phyloP scores from a whole-genome alignment of 768 basidiomycete genomes.

The Paxillus rubicundulus region DNA sequence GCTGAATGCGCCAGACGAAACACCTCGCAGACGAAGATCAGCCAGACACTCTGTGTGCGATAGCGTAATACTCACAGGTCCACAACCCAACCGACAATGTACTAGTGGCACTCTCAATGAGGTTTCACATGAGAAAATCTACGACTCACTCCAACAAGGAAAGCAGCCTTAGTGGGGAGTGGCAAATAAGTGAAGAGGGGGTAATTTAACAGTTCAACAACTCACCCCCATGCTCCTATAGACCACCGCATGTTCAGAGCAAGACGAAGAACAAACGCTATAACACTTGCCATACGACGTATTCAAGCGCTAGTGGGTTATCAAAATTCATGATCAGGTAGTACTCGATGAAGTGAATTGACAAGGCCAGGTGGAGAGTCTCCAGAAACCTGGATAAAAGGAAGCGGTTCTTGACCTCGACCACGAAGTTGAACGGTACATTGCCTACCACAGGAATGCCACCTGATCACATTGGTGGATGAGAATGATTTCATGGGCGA shows the following conservation, averaged over 20 bases:
- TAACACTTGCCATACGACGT: constrained; percentile 11
- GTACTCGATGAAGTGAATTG: constrained; percentile 11
- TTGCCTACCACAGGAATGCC: constrained; percentile 10
- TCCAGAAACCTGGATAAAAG: constrained; percentile 9
- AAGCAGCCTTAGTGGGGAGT: no score
- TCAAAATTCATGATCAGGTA: constrained; percentile 16
- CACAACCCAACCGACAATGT: neutral
- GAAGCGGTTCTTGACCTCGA: neutral
- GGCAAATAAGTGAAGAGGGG: no score
- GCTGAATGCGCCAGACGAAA: constrained; percentile 21
- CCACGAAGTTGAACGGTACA: no score
- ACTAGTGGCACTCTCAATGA: neutral
- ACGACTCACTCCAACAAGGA: constrained; percentile 10
- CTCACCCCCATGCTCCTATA: constrained; percentile 14
- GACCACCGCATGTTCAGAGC: neutral
- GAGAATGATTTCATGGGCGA: no score
- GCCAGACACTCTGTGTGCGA: no score
- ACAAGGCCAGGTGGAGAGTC: constrained; percentile 11
- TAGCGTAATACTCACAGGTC: neutral
- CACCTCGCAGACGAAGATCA: neutral
- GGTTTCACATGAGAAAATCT: no score
- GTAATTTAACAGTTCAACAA: neutral
- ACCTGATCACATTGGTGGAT: constrained; percentile 7
- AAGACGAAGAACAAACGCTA: neutral
- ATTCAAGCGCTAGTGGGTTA: neutral